phyloP scores from a whole-genome alignment of 139 green algal genomes.

The Chlamydomonas eustigma region DNA sequence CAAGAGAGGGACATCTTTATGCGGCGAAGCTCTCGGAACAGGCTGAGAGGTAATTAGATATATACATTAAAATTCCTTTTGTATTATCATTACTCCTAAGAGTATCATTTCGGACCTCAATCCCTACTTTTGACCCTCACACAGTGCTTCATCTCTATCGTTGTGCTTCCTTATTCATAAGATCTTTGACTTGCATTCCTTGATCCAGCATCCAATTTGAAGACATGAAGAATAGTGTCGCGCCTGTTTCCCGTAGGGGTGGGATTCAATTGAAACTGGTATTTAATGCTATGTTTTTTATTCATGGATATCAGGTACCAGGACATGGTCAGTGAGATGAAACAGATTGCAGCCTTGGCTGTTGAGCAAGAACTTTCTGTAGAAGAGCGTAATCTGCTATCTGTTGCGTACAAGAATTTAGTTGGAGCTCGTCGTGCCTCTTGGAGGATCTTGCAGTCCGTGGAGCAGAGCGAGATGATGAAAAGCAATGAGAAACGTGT shows the following conservation, averaged over 20 bases:
- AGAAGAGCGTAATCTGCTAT: conserved; percentile 88
- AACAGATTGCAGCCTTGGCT: conserved; percentile 84
- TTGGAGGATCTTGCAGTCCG: conserved; percentile 94
- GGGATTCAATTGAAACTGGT: too few relatives aligned
- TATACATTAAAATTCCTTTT: too few relatives aligned
- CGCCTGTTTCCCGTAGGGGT: too few relatives aligned
- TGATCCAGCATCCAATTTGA: too few relatives aligned
- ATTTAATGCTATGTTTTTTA: too few relatives aligned
- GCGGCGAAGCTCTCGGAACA: conserved; percentile 97
- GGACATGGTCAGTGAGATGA: conserved; percentile 85
- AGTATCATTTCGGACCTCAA: too few relatives aligned
- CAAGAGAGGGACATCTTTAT: conserved; percentile 52
- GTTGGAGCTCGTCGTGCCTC: conserved; percentile 90
- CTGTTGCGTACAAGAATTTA: conserved; percentile 97
- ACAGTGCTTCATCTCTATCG: too few relatives aligned
- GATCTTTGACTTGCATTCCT: too few relatives aligned
- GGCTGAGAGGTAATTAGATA: conserved; percentile 68
- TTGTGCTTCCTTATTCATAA: too few relatives aligned
- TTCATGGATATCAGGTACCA: conserved; percentile 9
- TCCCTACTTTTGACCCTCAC: too few relatives aligned
- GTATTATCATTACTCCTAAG: too few relatives aligned
- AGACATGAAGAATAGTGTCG: too few relatives aligned
- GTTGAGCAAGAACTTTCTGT: conserved; percentile 91
- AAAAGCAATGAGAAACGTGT: conserved; percentile 94
- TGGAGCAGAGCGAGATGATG: conserved; percentile 94